Conservation (phyloP, 768 basidiomycete genomes). For the Panellus pusillus region DNA sequence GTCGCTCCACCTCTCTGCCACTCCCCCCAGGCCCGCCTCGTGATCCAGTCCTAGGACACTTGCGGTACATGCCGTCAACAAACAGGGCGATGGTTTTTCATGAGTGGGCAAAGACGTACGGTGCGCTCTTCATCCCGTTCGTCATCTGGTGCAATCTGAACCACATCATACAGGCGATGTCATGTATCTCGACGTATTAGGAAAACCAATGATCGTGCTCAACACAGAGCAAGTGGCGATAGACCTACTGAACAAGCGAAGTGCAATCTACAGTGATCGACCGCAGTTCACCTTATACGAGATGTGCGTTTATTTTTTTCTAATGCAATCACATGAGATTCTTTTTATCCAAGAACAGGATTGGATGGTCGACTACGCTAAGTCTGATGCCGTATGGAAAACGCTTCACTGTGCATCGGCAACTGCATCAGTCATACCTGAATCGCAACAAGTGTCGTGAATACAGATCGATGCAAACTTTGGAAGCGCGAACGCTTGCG, state of each 20-base stretch:
- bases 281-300: conserved; percentile 8
- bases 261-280: conserved; percentile 16
- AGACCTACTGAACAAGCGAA: conserved; percentile 8
- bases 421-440: conserved; percentile 22
- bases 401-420: conserved; percentile 24
- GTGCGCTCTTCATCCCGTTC: conserved; percentile 16
- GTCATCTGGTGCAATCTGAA: background rate
- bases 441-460: conserved; percentile 23
- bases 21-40: conserved; percentile 37
- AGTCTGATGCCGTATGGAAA: conserved; percentile 24
- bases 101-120: conserved; percentile 34
- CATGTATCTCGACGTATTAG: conserved; percentile 19
- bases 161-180: conserved; percentile 10
- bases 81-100: conserved; percentile 29
- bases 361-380: conserved; percentile 22
- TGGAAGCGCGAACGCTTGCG: conserved; percentile 34
- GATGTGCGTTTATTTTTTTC: conserved; percentile 3
- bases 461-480: conserved; percentile 29
- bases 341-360: conserved; percentile 12
- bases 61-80: conserved; percentile 33
- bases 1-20: background rate
- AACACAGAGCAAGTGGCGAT: conserved; percentile 18
- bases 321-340: too few relatives aligned
- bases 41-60: conserved; percentile 39
- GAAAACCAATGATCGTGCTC: conserved; percentile 29